Base-by-base conservation (phyloP, 2,329 filamentous ascomycete species). In the Xylariaceae sp. region DNA sequence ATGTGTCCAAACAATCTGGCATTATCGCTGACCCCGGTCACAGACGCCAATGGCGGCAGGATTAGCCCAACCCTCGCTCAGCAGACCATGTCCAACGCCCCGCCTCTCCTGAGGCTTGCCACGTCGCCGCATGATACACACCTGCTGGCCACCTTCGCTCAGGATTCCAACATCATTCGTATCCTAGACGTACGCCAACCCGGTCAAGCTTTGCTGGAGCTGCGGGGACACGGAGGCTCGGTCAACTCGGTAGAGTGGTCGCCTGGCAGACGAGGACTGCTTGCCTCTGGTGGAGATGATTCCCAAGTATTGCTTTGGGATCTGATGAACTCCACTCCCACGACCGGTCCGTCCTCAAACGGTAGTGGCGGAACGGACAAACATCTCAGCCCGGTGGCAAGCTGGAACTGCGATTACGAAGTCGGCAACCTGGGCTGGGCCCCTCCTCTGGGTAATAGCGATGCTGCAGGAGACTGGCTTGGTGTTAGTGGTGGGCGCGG, bases 181-280 rank as follows among this genome's bases (percentile, higher is more conserved):
- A 96, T 99, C 49, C 84, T 99, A 31, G 94, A 99, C 65, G 93
- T 97, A 3, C 87, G 94, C 45, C 94, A 99, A 72, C 94, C 94
- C 0, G 94, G 94, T 6, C 94, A 97, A 71, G 94, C 94, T 2
- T 80, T 99, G 5, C 82, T 99, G 22, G 94, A 99, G 69, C 84
- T 99, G 36, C 89, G 89, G 44, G 94, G 94, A 18, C 93, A 99
- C 67, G 83, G 84, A 18, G 88, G 90, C 5, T 73, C 90, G 7
- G 82, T 99, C 51, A 97, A 96, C 72, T 94, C 89, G 64, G 88
- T 97, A 53, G 94, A 99, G 73, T 99, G 94, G 94, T 96, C 90
- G 9, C 93, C 91, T 0, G 82, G 84, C 50, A 83, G 92, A 53
- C 82, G 94, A 63, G 94, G 94, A 19, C 88, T 92, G 59, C 82